Percentiles rank a stretch among this genome's conserved stretches.
phyloP scores from a whole-genome alignment of 78 protist species.

The Paratrimastix pyriformis region DNA sequence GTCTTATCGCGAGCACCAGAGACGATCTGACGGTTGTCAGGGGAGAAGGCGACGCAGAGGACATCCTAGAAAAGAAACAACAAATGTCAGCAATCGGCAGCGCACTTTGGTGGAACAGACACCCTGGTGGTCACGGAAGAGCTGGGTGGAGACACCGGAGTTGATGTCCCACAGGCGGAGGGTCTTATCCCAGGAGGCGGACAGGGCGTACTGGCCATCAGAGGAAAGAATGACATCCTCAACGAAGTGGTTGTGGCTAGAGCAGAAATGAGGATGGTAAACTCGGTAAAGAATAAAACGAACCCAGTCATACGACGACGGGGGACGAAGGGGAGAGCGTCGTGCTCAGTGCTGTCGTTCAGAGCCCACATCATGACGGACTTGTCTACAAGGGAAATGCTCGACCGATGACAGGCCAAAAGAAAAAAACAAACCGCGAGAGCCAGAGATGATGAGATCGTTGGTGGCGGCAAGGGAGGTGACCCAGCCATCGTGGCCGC shows the following conservation, averaged over 20 bases:
- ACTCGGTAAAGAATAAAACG: too few relatives aligned
- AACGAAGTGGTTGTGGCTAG: conserved; percentile 17
- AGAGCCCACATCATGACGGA: conserved; percentile 5
- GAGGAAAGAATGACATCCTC: neutral
- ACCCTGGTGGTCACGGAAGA: conserved; percentile 19
- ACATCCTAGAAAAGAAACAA: too few relatives aligned
- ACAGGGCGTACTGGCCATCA: conserved; percentile 32
- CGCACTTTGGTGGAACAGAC: too few relatives aligned
- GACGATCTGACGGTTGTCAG: conserved; percentile 25
- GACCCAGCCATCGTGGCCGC: neutral
- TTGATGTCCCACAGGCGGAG: conserved; percentile 20
- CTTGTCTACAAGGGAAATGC: too few relatives aligned
- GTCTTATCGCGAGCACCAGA: conserved; percentile 33
- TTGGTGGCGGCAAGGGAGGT: neutral
- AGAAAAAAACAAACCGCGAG: conserved; percentile 6
- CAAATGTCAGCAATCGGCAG: too few relatives aligned
- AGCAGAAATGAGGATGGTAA: too few relatives aligned
- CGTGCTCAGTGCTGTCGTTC: neutral
- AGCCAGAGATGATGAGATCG: neutral
- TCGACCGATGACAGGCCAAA: too few relatives aligned
- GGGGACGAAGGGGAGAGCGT: neutral
- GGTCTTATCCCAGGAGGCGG: conserved; percentile 35
- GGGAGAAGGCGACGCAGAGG: conserved; percentile 28
- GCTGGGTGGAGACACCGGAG: neutral
- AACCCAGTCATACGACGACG: too few relatives aligned